Evolutionary conservation across 2,329 filamentous ascomycete genomes (phyloP), one percentile per base, ranked within the genome.

Genomic region (Aspergillus sp.): DNA sequence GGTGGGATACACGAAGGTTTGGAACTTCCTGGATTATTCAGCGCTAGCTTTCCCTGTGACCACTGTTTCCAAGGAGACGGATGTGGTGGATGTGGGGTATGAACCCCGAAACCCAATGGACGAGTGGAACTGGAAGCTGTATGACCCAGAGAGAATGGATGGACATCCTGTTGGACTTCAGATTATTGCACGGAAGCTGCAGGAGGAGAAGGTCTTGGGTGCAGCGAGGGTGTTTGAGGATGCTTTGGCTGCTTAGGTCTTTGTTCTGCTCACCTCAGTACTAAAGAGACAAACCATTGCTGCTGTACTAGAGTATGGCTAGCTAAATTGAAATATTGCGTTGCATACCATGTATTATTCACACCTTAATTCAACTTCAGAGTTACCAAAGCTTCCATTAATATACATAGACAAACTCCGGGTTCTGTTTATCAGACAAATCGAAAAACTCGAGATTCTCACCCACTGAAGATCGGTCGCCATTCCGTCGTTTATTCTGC

Each of bases 161-260:
- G 26, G 48, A 8, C 38, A 44, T 30, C 19, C 48, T 11, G 26
- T 50, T 11, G 48, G 48, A 20, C 22, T 50, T 19, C 48, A 50
- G 26, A 35, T 50, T 44, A 41, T 50, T n/a, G 48, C 36, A 5
- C 40, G 38, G 22, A 36, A 38, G 26, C 22, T 50, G 16, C 41
- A 50, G 38, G 48, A 50, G 40, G 48, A 50, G 24, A 50, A 50
- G 32, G 48, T 50, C 8, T 13, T 50, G 17, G 48, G 38, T 13
- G 48, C 41, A 4, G 48, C 48, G 8, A 38, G 9, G 35, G 35
- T 38, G 35, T 38, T 38, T 38, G 35, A 38, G 13, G 14, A 38
- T 38, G 16, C 16, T 8, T 38, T 38, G 35, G 16, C 35, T 38
- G 35, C 14, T 16, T 38, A 38, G 16, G 10, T 9, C 16, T n/a